Base-by-base conservation (phyloP, 164 flowering plant genomes). In the Vitis labrusca region DNA sequence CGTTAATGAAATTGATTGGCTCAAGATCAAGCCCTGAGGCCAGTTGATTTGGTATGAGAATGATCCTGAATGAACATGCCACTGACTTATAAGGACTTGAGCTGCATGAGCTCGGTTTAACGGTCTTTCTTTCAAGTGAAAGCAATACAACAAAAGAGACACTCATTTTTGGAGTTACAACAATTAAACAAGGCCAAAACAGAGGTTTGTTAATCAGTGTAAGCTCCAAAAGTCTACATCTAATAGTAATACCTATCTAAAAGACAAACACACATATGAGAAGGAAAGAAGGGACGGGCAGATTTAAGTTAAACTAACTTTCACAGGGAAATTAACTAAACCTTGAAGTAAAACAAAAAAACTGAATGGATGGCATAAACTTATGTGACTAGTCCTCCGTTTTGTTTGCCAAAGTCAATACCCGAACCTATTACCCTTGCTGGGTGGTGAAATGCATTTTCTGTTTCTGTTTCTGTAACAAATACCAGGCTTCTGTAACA, bases 391-490 rank as follows among this genome's bases (percentile, higher is more conserved):
- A 0, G 44, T 37, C 44, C 44, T 37, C 56, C 27, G 3, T 54
- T 19, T 47, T 62, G 15, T 30, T 66, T 30, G 79, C 73, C 77
- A 61, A 88, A 92, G 95, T 92, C 97, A 90, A 92, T 90, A 70
- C 93, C 90, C 97, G 97, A 89, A 92, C 97, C 97, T 64, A 73
- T 73, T 71, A 77, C 79, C 87, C 85, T 75, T 78, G 82, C 79
- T 63, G 52, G 67, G 78, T 76, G 81, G 80, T 70, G 73, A 66
- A 66, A 71, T 23, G 61, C 51, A 50, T 11, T 14, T 51, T 65
- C 2, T n/a, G 10, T 19, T n/a, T 73, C 32, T 13, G 2, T 50
- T 52, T 9, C 27, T 59, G 54, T 1, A n/a, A 64, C 67, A 66
- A 64, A 67, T 74, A 76, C 81, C 85, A 78, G 27, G 27, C 27